Evolutionary conservation across 768 basidiomycete species (phyloP).

Genomic region (Galerina marginata): DNA sequence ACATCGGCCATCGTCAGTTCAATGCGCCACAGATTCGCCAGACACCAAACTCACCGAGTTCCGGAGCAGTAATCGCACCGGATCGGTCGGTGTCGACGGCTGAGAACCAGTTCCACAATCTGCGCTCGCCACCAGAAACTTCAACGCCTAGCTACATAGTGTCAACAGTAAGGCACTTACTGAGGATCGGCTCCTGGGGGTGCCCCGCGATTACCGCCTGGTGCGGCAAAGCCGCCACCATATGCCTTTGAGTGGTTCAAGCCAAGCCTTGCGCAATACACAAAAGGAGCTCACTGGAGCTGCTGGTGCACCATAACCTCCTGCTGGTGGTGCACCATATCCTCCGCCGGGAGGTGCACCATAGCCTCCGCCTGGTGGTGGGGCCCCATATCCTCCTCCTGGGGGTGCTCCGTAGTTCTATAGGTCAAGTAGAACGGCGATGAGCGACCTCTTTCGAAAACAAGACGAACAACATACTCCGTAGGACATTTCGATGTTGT

Average conservation of each 20-base stretch:
- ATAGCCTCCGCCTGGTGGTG: conserved; percentile 37
- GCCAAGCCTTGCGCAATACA: not conserved
- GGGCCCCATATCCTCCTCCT: conserved; percentile 27
- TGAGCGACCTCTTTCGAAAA: not conserved
- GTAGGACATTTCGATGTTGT: conserved; percentile 22
- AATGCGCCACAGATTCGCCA: not conserved
- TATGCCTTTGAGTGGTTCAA: conserved; percentile 33
- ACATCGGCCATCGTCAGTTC: not conserved
- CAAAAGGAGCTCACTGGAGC: conserved; percentile 7
- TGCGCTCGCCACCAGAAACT: conserved; percentile 27
- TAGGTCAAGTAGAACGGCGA: not conserved
- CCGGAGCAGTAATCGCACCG: conserved; percentile 64
- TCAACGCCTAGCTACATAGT: not conserved
- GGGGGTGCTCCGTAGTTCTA: conserved; percentile 27
- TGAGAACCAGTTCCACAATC: conserved; percentile 76
- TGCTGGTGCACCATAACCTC: conserved; percentile 30
- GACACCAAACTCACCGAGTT: conserved; percentile 61
- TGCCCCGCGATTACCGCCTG: conserved; percentile 43
- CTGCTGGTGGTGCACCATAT: conserved; percentile 32
- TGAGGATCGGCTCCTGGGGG: conserved; percentile 78
- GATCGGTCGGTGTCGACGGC: conserved; percentile 75
- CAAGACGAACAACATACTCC: conserved; percentile 16
- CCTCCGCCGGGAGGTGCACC: conserved; percentile 25
- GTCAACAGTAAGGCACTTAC: conserved; percentile 45
- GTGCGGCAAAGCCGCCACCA: conserved; percentile 44